Conservation (phyloP, 2,329 filamentous ascomycete genomes). For the Stromatinia cepivora region DNA sequence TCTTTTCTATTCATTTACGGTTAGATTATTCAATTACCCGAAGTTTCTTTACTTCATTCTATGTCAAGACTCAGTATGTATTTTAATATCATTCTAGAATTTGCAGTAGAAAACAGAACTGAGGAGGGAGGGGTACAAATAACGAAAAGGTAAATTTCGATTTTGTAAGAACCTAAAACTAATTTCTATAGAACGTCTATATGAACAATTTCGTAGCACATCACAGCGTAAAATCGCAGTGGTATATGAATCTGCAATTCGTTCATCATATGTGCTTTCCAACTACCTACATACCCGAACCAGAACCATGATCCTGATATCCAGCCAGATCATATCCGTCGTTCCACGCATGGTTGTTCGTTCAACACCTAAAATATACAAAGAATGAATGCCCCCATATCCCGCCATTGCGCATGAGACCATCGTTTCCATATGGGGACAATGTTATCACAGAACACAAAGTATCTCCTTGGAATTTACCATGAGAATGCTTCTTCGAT, state of each 20-base stretch:
- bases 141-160: too few species aligned
- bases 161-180: not conserved
- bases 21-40: too few species aligned
- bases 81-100: not conserved
- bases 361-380: constrained; percentile 26
- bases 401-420: not conserved
- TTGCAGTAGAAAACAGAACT: not conserved
- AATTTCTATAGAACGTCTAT: not conserved
- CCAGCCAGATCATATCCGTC: not conserved
- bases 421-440: not conserved
- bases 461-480: constrained; percentile 42
- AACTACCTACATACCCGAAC: not conserved
- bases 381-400: constrained; percentile 21
- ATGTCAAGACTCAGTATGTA: too few species aligned
- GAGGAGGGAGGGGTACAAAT: not conserved
- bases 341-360: not conserved
- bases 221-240: not conserved
- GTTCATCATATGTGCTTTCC: constrained; percentile 2
- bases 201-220: not conserved
- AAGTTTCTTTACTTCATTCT: too few species aligned
- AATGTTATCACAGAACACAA: not conserved
- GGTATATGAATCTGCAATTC: not conserved
- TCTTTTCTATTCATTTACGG: too few species aligned
- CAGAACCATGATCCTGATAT: not conserved
- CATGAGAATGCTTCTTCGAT: constrained; percentile 76